A percentile compares a stretch with the other conserved stretches of the same genome.
These are phyloP conservation scores for Adansonia rubrostipa DNA, from an alignment of 441 rosid genomes.

Conservation along the genomic window DNA sequence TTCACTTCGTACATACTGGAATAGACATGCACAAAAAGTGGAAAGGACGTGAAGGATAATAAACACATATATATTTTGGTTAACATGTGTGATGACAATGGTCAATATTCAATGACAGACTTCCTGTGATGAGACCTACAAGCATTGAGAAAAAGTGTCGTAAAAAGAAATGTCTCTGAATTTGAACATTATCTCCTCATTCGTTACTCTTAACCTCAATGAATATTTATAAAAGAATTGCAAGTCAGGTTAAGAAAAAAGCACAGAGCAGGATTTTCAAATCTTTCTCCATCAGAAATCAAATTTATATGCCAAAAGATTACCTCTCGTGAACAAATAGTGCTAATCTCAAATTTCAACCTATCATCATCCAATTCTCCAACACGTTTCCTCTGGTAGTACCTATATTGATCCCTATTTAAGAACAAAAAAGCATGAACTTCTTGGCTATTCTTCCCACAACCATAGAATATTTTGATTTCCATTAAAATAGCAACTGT, in stretches of 20 bases:
- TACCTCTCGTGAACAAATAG: constrained; percentile 91
- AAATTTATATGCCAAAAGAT: not conserved
- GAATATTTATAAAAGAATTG: constrained; percentile 4
- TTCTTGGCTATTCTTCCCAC: not conserved
- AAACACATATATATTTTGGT: not conserved
- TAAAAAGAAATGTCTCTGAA: not conserved
- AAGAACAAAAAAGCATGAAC: constrained; percentile 5
- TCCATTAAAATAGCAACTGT: not conserved
- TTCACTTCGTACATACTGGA: not conserved
- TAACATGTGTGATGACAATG: not conserved
- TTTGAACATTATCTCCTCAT: not conserved
- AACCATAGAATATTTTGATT: constrained; percentile 11
- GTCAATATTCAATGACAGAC: not conserved
- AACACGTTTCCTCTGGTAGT: constrained; percentile 69
- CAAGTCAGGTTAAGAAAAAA: constrained; percentile 3
- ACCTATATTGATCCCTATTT: constrained; percentile 64
- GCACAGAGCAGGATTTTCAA: not conserved
- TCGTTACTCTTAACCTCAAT: constrained; percentile 1
- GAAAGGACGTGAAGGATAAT: not conserved
- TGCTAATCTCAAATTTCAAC: constrained; percentile 80
- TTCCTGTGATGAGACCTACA: not conserved
- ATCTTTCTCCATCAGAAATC: constrained; percentile 6
- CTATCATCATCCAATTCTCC: constrained; percentile 86
- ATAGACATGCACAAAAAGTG: not conserved
- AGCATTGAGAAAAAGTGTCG: not conserved